Evolutionary conservation across 176 grass and related monocot genomes (phyloP), one percentile per base, ranked within the genome.

Genomic region (Hordeum marinum): DNA sequence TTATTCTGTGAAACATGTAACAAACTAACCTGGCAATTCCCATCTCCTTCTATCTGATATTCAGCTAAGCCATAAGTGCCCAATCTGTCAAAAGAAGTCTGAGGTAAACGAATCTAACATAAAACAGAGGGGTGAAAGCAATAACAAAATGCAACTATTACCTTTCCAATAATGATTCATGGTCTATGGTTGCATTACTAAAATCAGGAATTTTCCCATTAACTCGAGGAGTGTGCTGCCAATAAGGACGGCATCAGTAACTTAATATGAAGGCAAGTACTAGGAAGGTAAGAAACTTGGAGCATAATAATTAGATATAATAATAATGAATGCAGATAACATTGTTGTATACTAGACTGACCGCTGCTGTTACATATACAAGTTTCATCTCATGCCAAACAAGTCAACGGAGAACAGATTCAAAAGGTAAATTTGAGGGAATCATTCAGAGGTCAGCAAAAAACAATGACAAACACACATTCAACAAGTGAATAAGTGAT

Each of bases 21-120:
- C 79, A 72, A 54, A 48, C 48, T 88, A 74, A 98, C 93, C 93
- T 98, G 96, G 78, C 96, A 98, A 81, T 98, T 98, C 52, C 93
- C 96, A 85, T 98, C 96, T 77, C 96, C 96, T 89, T 95, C 96
- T 82, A 98, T 92, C 81, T 95, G 96, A 23, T 92, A 90, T 91
- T 95, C 96, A 79, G 96, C 91, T 89, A 98, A 94, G 83, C 96
- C 96, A 63, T 98, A 98, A 67, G 90, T 90, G 48, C 79, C 85
- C 76, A 98, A 78, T 72, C 93, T 98, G 85, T 65, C 80, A 87
- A 65, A 84, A 70, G 32, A 86, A 65, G 7, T 27, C 12, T 55
- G 24, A 70, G 57, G 17, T 75, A 66, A 72, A 80, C 77, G 23
- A 60, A 82, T 11, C 32, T 26, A 42, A 66, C n/a, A 79, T 63